Conservation (phyloP, 441 rosid species). For the Capsella rubella region DNA sequence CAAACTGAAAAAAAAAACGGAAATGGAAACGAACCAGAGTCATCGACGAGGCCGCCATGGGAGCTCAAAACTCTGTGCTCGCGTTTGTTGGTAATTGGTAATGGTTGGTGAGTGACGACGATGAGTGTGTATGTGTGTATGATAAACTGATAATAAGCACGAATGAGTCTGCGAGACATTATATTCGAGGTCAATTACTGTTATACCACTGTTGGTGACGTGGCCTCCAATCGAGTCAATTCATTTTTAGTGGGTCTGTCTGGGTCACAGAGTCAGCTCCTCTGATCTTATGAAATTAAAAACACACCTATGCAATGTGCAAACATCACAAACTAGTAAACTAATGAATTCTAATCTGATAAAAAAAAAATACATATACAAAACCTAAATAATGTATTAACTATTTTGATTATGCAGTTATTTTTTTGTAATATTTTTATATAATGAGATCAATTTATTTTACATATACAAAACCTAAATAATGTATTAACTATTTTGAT, state of each 20-base stretch:
- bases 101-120: slow-evolving; percentile 34
- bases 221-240: not conserved
- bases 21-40: slow-evolving; percentile 61
- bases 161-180: slow-evolving; percentile 1
- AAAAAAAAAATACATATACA: not conserved
- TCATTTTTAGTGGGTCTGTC: not conserved
- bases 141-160: slow-evolving; percentile 6
- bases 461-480: not conserved
- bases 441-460: not conserved
- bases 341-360: not conserved
- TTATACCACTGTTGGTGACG: not conserved
- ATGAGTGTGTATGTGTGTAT: slow-evolving; percentile 7
- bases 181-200: not conserved
- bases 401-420: not conserved
- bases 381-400: not conserved
- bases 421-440: not conserved
- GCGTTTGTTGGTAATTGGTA: not conserved
- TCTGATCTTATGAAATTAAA: not conserved
- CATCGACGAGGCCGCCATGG: slow-evolving; percentile 68
- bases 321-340: not conserved
- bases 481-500: not conserved
- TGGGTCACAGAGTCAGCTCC: not conserved
- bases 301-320: not conserved
- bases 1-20: not conserved
- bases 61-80: slow-evolving; percentile 29